Evolutionary conservation across 306 rosid species (phyloP), one percentile per base, ranked within the genome.

Genomic region (Ochetophila trinervis): DNA sequence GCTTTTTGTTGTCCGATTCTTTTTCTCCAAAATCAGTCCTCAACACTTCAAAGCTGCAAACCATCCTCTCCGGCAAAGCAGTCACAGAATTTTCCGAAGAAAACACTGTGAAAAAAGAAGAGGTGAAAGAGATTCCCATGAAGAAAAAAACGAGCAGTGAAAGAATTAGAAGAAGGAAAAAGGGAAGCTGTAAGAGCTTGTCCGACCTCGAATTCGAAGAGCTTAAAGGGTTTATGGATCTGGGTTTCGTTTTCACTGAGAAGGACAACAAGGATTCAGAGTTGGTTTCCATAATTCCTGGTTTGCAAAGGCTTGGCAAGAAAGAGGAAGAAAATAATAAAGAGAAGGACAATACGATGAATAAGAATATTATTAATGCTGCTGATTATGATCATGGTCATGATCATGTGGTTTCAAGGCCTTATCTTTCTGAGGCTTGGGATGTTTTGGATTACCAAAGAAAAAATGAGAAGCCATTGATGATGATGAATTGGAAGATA

Each of bases 371-470:
- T 76, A 70, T 71, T 53, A 75, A 70, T 66, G n/a, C 20, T 15
- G 65, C 4, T 12, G 49, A n/a, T n/a, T n/a, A n/a, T n/a, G n/a
- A n/a, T n/a, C n/a, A n/a, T n/a, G n/a, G n/a, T n/a, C n/a, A n/a
- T 34, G 13, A 58, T 13, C 66, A 20, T 32, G 74, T 57, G 47
- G 44, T 77, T 66, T 80, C 69, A 37, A 77, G 86, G 83, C 94
- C 96, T 61, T 88, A 86, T 79, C 69, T 91, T 8, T 88, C 96
- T 36, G 97, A 91, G 69, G 91, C 96, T 63, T 88, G 97, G 97
- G 81, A 67, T 23, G 79, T 60, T 72, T 52, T 77, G 49, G 85
- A 86, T 14, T 61, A 61, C 8, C 75, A 68, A 74, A 81, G 69
- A 49, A 56, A 53, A 36, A 58, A 53, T 14, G 69, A 49, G 60